phyloP scores from a whole-genome alignment of 176 grass and related monocot species.

The Carex pumila region DNA sequence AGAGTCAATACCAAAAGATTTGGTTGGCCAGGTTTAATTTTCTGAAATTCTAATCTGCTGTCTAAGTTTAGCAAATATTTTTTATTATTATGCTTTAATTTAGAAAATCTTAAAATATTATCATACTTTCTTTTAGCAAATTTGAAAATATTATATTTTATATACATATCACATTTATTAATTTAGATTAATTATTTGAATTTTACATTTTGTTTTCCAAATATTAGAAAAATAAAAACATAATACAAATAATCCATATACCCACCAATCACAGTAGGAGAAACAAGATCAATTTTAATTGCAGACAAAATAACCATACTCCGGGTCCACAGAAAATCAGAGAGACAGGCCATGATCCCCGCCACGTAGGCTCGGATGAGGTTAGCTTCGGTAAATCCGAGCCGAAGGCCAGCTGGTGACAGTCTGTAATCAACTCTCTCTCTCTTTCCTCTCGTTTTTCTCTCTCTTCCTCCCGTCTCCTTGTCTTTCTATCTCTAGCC shows the following conservation, averaged over 20 bases:
- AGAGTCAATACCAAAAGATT: not conserved
- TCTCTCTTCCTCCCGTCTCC: not conserved
- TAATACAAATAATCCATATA: too few relatives aligned
- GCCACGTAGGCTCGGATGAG: constrained; percentile 56
- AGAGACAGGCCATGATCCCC: constrained; percentile 16
- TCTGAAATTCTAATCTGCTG: not conserved
- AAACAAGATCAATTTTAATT: not conserved
- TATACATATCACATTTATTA: too few relatives aligned
- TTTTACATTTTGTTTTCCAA: too few relatives aligned
- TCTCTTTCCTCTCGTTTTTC: constrained; percentile 18
- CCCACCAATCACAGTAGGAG: too few relatives aligned
- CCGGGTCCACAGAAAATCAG: not conserved
- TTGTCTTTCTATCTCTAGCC: constrained; percentile 5
- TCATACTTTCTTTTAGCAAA: not conserved
- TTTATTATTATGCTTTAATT: too few relatives aligned
- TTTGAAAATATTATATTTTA: not conserved
- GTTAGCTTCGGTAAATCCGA: constrained; percentile 27
- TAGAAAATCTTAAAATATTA: too few relatives aligned
- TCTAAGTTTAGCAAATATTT: not conserved
- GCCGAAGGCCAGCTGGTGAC: constrained; percentile 81
- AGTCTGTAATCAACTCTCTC: constrained; percentile 70
- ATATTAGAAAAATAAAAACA: not conserved
- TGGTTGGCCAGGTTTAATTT: not conserved
- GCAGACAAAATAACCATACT: not conserved
- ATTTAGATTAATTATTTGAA: too few relatives aligned